phyloP scores from a whole-genome alignment of 208 protist genomes.

The Trypanosoma boissoni region DNA sequence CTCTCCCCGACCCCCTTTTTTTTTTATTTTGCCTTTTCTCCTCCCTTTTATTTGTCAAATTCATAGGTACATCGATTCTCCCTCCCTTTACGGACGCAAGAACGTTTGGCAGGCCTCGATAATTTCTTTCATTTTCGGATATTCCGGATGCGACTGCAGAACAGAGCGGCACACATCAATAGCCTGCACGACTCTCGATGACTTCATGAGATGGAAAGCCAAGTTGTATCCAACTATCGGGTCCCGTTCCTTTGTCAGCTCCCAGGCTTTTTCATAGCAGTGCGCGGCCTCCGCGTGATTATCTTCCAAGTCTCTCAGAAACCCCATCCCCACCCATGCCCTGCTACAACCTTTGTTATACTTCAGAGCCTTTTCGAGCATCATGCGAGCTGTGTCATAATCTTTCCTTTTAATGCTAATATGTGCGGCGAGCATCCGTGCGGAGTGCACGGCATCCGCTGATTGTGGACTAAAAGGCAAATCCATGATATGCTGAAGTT shows the following conservation, averaged over 20 bases:
- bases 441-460: conserved; percentile 59
- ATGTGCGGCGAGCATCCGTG: conserved; percentile 84
- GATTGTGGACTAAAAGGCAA: conserved; percentile 31
- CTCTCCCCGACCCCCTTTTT: background rate
- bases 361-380: conserved; percentile 58
- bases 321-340: conserved; percentile 87
- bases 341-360: conserved; percentile 75
- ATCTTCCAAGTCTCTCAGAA: conserved; percentile 86
- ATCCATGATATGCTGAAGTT: conserved; percentile 67
- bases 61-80: background rate
- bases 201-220: conserved; percentile 96
- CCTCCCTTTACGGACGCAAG: conserved; percentile 52
- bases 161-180: conserved; percentile 95
- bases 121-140: conserved; percentile 92
- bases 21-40: conserved; percentile 1
- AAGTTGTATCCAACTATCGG: conserved; percentile 94
- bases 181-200: conserved; percentile 84
- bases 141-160: conserved; percentile 77
- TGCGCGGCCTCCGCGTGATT: conserved; percentile 88
- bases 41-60: background rate
- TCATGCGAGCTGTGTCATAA: conserved; percentile 67
- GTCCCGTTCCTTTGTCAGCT: conserved; percentile 77
- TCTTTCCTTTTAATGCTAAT: conserved; percentile 82
- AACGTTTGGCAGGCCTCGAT: conserved; percentile 89
- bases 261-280: conserved; percentile 94